Conservation (phyloP, 2,329 filamentous ascomycete species). For the Dendrostoma leiphaemia region DNA sequence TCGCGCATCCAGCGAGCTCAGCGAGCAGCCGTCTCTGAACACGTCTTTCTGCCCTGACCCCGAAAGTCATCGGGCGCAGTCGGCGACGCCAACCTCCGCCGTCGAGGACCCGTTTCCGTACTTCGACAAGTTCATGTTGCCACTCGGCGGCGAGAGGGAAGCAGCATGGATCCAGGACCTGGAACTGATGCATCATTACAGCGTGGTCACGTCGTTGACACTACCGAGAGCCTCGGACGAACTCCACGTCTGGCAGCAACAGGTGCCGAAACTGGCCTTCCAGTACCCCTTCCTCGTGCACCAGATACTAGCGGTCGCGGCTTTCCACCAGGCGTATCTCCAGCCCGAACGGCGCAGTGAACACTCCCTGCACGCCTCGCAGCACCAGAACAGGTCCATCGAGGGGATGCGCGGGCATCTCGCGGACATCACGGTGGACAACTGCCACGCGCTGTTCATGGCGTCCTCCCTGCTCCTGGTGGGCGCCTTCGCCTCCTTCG, state of each 20-base stretch:
- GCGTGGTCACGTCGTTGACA: conserved; percentile 24
- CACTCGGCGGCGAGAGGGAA: conserved; percentile 12
- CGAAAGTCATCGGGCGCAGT: neutral
- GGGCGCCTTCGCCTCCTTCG: conserved; percentile 29
- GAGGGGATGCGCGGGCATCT: conserved; percentile 28
- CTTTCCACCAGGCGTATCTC: conserved; percentile 29
- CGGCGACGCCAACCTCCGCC: neutral
- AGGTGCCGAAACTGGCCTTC: conserved; percentile 26
- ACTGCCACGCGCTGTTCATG: conserved; percentile 32
- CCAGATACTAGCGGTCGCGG: conserved; percentile 30
- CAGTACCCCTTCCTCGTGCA: conserved; percentile 30
- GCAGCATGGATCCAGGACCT: conserved; percentile 32
- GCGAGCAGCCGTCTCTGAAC: neutral
- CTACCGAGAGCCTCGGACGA: conserved; percentile 29
- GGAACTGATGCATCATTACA: conserved; percentile 33
- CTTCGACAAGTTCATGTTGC: conserved; percentile 17
- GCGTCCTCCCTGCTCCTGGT: conserved; percentile 31
- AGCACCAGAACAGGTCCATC: conserved; percentile 32
- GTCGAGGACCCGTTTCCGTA: conserved; percentile 10
- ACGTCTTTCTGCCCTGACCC: neutral
- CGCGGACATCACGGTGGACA: conserved; percentile 25
- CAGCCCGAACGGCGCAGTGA: conserved; percentile 23
- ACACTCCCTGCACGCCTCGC: conserved; percentile 28
- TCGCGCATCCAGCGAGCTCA: conserved; percentile 1
- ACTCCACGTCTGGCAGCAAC: conserved; percentile 29